Percentiles rank a stretch among this genome's conserved stretches.
These are phyloP conservation scores for Microbotryum saponariae DNA, from an alignment of 1,284 basidiomycete genomes.

Conservation along the genomic window DNA sequence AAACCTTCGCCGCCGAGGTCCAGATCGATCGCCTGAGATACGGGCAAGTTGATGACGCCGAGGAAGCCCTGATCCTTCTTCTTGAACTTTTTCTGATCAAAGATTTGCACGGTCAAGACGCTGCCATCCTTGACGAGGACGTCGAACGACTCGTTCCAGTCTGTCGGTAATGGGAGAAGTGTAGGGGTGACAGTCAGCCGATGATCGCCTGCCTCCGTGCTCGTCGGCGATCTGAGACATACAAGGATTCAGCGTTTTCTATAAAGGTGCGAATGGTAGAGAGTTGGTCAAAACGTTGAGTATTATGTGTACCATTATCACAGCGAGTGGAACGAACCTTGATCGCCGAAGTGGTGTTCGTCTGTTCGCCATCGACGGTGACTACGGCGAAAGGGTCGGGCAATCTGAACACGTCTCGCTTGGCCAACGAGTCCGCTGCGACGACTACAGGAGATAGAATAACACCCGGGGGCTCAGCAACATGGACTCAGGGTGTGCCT, in stretches of 20 bases:
- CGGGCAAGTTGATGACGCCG: slow-evolving; percentile 84
- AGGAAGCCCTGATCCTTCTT: slow-evolving; percentile 89
- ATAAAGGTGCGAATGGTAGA: not conserved
- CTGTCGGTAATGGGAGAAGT: not conserved
- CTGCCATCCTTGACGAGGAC: slow-evolving; percentile 83
- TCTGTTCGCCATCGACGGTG: slow-evolving; percentile 89
- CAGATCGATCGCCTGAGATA: slow-evolving; percentile 81
- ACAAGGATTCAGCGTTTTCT: slow-evolving; percentile 72
- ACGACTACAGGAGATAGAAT: slow-evolving; percentile 54
- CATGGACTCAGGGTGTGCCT: no score
- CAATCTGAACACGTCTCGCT: slow-evolving; percentile 81
- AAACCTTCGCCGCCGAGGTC: slow-evolving; percentile 79
- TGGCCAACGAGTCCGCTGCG: slow-evolving; percentile 77
- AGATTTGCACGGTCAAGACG: slow-evolving; percentile 86
- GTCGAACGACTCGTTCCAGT: slow-evolving; percentile 91
- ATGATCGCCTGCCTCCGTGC: not conserved
- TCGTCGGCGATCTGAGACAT: not conserved
- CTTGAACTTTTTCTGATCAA: slow-evolving; percentile 96
- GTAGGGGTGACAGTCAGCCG: not conserved
- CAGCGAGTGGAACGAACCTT: slow-evolving; percentile 45
- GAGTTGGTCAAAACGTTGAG: not conserved
- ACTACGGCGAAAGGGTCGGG: slow-evolving; percentile 92
- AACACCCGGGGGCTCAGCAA: not conserved
- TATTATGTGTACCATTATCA: no score
- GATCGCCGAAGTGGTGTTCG: slow-evolving; percentile 81